Evolutionary conservation across 1,139 yeast genomes (phyloP).

Genomic region (Entelexis paramagnoliae): DNA sequence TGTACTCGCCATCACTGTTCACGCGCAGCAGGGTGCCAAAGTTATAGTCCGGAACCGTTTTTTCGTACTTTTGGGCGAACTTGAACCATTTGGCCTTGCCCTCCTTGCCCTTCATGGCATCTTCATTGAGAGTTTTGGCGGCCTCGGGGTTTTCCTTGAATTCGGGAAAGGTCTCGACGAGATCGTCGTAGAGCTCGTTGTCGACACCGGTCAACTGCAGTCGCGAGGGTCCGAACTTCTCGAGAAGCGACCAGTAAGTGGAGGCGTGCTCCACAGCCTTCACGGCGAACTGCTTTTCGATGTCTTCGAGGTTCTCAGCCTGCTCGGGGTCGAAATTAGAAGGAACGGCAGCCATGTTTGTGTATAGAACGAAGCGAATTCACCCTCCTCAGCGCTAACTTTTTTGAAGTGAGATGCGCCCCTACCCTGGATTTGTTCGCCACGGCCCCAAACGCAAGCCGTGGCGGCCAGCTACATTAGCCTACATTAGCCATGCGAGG

Average conservation of each 20-base stretch:
- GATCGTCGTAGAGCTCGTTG: constrained; percentile 65
- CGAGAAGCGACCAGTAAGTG: constrained; percentile 78
- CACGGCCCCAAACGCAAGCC: neutral
- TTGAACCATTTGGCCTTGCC: constrained; percentile 90
- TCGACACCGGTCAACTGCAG: constrained; percentile 68
- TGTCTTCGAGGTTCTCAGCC: constrained; percentile 56
- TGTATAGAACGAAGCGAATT: neutral
- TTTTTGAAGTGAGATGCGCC: neutral
- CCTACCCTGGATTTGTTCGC: constrained; percentile 1
- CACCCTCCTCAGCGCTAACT: neutral
- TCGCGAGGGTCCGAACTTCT: constrained; percentile 64
- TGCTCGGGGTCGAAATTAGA: constrained; percentile 42
- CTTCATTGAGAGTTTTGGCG: constrained; percentile 55
- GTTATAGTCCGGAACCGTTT: constrained; percentile 68
- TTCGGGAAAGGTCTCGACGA: constrained; percentile 76
- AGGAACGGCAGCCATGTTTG: constrained; percentile 19
- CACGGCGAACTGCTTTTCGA: constrained; percentile 94
- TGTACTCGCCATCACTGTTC: constrained; percentile 60
- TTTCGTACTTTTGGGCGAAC: constrained; percentile 74
- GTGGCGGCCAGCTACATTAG: no score
- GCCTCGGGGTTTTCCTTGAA: constrained; percentile 47
- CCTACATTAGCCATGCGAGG: no score
- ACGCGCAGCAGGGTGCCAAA: constrained; percentile 87
- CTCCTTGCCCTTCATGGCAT: constrained; percentile 63
- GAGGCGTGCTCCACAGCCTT: constrained; percentile 91